These are phyloP conservation scores for Astrothelium macrocarpum DNA, from an alignment of 495 filamentous ascomycete genomes.

Conservation along the genomic window DNA sequence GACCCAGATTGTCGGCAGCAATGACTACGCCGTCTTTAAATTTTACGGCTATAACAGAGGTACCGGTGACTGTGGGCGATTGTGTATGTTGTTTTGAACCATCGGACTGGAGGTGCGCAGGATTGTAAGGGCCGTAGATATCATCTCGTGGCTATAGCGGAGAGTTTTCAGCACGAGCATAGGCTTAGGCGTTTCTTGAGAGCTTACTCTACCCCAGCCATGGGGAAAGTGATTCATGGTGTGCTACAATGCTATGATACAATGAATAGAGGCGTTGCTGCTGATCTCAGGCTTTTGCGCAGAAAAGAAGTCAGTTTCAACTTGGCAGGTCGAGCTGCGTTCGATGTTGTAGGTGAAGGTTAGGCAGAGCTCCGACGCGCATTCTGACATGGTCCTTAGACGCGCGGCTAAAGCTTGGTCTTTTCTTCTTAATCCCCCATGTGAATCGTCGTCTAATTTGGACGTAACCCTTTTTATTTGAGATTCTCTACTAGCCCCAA, in stretches of 20 bases:
- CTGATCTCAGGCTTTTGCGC: too few relatives aligned
- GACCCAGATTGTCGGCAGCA: conserved; percentile 93
- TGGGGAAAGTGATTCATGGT: conserved; percentile 91
- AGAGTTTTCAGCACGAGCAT: conserved; percentile 5
- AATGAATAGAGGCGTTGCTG: too few relatives aligned
- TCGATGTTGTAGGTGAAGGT: neutral
- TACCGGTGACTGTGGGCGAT: conserved; percentile 86
- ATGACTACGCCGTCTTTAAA: conserved; percentile 94
- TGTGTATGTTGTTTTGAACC: conserved; percentile 79
- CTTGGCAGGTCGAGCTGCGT: neutral
- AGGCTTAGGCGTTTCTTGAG: conserved; percentile 8
- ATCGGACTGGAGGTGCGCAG: conserved; percentile 63
- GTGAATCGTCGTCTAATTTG: too few relatives aligned
- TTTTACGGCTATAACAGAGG: conserved; percentile 87
- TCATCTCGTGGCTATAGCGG: conserved; percentile 77
- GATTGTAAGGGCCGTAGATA: conserved; percentile 86
- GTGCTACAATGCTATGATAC: neutral
- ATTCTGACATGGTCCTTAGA: neutral
- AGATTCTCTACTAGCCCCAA: too few relatives aligned
- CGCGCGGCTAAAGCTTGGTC: conserved; percentile 1
- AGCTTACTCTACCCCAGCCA: conserved; percentile 87
- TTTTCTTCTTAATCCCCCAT: too few relatives aligned
- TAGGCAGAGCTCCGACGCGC: conserved; percentile 5
- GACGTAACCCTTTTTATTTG: too few relatives aligned
- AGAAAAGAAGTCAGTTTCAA: too few relatives aligned